Evolutionary conservation across 2,329 filamentous ascomycete genomes (phyloP).

Genomic region (Cryoendolithus antarcticus): DNA sequence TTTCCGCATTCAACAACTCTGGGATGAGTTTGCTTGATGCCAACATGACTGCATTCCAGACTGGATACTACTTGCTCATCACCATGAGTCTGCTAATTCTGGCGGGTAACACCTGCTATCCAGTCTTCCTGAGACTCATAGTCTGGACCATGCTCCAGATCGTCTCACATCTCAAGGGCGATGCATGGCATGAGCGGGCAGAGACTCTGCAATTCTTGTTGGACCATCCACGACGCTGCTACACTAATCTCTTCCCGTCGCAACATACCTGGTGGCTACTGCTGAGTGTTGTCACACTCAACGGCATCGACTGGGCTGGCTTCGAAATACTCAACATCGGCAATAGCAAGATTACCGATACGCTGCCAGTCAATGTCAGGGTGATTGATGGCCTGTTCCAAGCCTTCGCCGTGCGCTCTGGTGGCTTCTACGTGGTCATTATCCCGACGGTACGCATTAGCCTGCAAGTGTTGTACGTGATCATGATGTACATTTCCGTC

Average conservation of each 20-base stretch:
- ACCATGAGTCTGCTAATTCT: conserved; percentile 38
- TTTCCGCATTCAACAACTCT: conserved; percentile 57
- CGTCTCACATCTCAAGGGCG: conserved; percentile 24
- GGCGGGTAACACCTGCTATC: conserved; percentile 45
- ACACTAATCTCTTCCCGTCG: conserved; percentile 49
- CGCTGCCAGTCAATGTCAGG: conserved; percentile 33
- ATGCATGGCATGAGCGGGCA: conserved; percentile 27
- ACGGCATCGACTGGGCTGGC: conserved; percentile 40
- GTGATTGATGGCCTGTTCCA: conserved; percentile 49
- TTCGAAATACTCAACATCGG: conserved; percentile 44
- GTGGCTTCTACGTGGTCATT: conserved; percentile 40
- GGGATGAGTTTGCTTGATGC: conserved; percentile 56
- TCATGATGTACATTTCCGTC: conserved; percentile 56
- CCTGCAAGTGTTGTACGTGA: conserved; percentile 45
- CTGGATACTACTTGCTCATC: conserved; percentile 30
- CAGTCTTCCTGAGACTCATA: conserved; percentile 44
- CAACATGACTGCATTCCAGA: conserved; percentile 52
- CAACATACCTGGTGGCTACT: conserved; percentile 48
- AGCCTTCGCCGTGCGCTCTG: conserved; percentile 38
- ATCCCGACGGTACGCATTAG: conserved; percentile 38
- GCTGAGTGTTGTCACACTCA: conserved; percentile 39
- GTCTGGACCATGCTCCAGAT: conserved; percentile 45
- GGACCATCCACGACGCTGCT: conserved; percentile 50
- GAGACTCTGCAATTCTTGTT: conserved; percentile 44
- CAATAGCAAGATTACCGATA: conserved; percentile 35